Evolutionary conservation across 2,329 filamentous ascomycete genomes (phyloP), one percentile per base, ranked within the genome.

Genomic region (Monosporascus sp.): DNA sequence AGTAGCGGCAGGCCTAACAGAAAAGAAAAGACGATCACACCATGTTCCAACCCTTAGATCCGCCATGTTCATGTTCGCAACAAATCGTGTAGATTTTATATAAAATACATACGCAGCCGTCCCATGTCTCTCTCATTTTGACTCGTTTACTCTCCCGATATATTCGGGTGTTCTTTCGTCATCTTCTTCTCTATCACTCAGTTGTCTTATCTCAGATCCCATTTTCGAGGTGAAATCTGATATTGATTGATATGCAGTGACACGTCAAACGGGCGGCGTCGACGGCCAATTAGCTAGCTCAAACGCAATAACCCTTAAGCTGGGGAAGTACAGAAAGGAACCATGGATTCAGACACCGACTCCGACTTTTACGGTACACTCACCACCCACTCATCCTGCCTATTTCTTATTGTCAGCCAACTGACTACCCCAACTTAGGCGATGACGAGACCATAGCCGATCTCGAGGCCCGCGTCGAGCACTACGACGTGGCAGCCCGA

Each of bases 281-380:
- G 7, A 4, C 4, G 19, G 3, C 19, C 20, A 43, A 43, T 20
- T 14, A 43, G 14, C 11, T 19, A 24, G 22, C 17, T 14, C 22
- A 24, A 11, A n/a, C 14, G 19, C 20, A 24, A 24, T 9, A 2
- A 34, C 31, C 9, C 31, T 9, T 16, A 20, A 43, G 40, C 40
- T 43, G 40, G 24, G 40, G 17, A 14, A 44, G 22, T 20, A 6
- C n/a, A n/a, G 17, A 44, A 44, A 26, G 41, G 16, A 44, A 24
- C 6, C 5, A 51, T 51, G 49, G 40, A 51, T 17, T 20, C 37
- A 11, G 43, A 43, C 20, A 38, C 36, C 34, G 46, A 49, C 38
- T 53, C 45, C 26, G 41, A 50, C 20, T 47, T 46, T 26, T 47
- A 53, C 38, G 38, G 46, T 50, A 52, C 37, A 16, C 36, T n/a